A percentile compares a stretch with the other conserved stretches of the same genome.
Conservation (phyloP, 441 rosid species). For the Euphorbia celastroides region DNA sequence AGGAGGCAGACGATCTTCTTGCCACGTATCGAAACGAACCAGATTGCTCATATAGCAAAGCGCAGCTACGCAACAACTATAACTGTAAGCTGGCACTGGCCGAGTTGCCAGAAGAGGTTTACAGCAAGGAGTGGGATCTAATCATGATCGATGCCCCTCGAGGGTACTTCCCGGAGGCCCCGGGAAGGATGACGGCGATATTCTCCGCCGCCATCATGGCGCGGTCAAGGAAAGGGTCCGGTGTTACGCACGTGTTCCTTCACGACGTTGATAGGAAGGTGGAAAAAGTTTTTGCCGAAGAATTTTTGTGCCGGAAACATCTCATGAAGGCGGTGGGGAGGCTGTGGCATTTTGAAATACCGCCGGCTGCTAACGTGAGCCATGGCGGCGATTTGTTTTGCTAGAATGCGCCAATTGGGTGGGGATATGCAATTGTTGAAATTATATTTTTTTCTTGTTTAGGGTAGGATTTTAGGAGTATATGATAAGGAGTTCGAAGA, state of each 20-base stretch:
- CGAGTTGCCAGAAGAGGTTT: slow-evolving; percentile 45
- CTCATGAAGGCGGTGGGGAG: slow-evolving; percentile 39
- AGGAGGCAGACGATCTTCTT: slow-evolving; percentile 49
- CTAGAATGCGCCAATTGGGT: neutral
- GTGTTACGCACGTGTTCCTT: slow-evolving; percentile 53
- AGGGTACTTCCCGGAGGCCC: slow-evolving; percentile 56
- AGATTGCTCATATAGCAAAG: slow-evolving; percentile 39
- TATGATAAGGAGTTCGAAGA: neutral
- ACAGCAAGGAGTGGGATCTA: slow-evolving; percentile 58
- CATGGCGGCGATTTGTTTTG: neutral
- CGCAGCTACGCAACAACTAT: slow-evolving; percentile 39
- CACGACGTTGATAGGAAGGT: slow-evolving; percentile 56
- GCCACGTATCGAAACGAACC: slow-evolving; percentile 42
- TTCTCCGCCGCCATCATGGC: slow-evolving; percentile 67
- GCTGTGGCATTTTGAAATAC: slow-evolving; percentile 59
- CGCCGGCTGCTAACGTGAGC: slow-evolving; percentile 29
- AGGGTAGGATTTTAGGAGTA: neutral
- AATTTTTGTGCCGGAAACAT: slow-evolving; percentile 45
- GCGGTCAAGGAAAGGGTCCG: slow-evolving; percentile 37
- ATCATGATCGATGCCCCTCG: slow-evolving; percentile 73
- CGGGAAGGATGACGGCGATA: slow-evolving; percentile 70
- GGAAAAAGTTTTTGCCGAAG: slow-evolving; percentile 49
- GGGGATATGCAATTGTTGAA: neutral
- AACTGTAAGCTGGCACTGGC: slow-evolving; percentile 55
- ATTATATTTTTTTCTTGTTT: neutral